A percentile compares a stretch with the other conserved stretches of the same genome.
phyloP scores from a whole-genome alignment of 2,329 filamentous ascomycete genomes.

The Ascochyta lentis region DNA sequence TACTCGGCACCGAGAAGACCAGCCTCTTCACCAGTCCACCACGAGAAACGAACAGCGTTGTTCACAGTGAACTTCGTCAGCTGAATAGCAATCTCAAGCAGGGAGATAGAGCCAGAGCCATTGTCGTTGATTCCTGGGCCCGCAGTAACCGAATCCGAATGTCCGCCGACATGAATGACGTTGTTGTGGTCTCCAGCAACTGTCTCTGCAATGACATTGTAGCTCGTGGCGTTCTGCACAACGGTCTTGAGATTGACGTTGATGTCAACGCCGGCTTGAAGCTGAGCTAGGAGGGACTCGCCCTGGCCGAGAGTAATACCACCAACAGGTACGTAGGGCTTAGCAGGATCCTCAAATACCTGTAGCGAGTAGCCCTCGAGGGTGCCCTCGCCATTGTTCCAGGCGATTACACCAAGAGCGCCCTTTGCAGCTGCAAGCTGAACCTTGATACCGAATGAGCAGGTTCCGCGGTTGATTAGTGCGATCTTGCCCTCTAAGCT shows the following conservation, averaged over 20 bases:
- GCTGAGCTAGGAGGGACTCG: constrained; percentile 60
- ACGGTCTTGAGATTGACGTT: constrained; percentile 35
- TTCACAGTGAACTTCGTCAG: constrained; percentile 75
- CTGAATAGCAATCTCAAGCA: constrained; percentile 66
- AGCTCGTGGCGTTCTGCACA: constrained; percentile 33
- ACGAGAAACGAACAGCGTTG: constrained; percentile 70
- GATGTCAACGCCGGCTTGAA: constrained; percentile 52
- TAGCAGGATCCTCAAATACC: constrained; percentile 64
- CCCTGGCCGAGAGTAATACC: constrained; percentile 69
- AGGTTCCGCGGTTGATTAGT: constrained; percentile 72
- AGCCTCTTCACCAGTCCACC: constrained; percentile 70
- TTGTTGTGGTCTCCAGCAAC: constrained; percentile 65
- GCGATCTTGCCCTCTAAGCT: constrained; percentile 69
- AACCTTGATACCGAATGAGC: constrained; percentile 75
- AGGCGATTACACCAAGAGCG: constrained; percentile 72
- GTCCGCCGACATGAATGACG: constrained; percentile 63
- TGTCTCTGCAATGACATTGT: constrained; percentile 67
- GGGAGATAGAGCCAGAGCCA: constrained; percentile 69
- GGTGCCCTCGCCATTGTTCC: constrained; percentile 70
- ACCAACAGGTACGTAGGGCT: constrained; percentile 68
- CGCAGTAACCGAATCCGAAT: constrained; percentile 66
- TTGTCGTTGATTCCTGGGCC: constrained; percentile 81
- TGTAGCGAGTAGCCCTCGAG: constrained; percentile 51
- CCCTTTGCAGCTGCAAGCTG: constrained; percentile 62
- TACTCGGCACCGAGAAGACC: constrained; percentile 66